Base-by-base conservation (phyloP, 1,284 basidiomycete species). In the Volvariella surrecta region DNA sequence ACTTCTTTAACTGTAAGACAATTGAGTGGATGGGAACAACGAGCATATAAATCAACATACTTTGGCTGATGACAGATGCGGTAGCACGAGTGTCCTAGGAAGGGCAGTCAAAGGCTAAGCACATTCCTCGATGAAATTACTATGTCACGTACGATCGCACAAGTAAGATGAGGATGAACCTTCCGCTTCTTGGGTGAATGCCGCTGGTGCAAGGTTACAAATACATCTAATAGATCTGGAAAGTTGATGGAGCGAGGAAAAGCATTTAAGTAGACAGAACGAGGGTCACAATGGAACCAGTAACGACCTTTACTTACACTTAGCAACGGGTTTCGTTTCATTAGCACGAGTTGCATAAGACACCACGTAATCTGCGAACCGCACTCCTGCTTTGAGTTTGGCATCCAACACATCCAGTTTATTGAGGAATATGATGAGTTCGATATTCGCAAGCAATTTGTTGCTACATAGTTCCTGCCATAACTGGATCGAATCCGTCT, bases 401-500 rank as follows among this genome's bases (percentile, higher is more conserved):
- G 60, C 56, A 18, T 73, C 66, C 11, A 82, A 58, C 41, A 82
- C 67, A 53, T 82, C 79, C 46, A 68, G 66, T 52, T 82, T 82
- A 61, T 82, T 82, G 9, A 82, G 62, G 52, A 82, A 70, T 10
- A 82, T 55, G 35, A 82, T 71, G 45, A 82, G 68, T 41, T 74
- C 71, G 16, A 76, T 70, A 1, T 62, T 54, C 3, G 62, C 59
- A 1, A 82, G 66, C 6, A 80, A 58, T 48, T 69, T 72, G 57
- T 76, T 79, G 46, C 67, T 63, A 53, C 76, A 81, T 19, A 82
- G 68, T 39, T 64, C 66, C 54, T 76, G 72, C 79, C 79, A 83
- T 1, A 81, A 58, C 39, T 68, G 63, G 42, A 82, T 62, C 1
- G 77, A 75, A 52, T 82, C 79, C 39, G 71, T 64, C 73, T 78